phyloP scores from a whole-genome alignment of 2,329 filamentous ascomycete species.

The Dendrostoma leiphaemia region DNA sequence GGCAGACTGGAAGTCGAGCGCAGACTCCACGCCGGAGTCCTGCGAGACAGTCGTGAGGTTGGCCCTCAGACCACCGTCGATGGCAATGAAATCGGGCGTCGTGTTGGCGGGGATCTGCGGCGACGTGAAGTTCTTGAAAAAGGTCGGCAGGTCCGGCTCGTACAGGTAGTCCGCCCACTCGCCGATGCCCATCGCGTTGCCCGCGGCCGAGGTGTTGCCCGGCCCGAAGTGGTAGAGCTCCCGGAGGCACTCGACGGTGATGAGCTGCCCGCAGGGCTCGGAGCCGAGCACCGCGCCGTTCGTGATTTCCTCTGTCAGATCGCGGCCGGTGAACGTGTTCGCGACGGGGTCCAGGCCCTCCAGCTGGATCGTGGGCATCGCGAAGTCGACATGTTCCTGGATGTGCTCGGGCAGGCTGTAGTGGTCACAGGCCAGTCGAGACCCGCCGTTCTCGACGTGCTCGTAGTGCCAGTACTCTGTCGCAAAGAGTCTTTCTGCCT shows the following conservation, averaged over 20 bases:
- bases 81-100: conserved; percentile 12
- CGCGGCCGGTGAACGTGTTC: not conserved
- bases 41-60: conserved; percentile 16
- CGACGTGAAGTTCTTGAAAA: conserved; percentile 13
- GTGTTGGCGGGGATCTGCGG: conserved; percentile 15
- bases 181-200: conserved; percentile 23
- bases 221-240: conserved; percentile 21
- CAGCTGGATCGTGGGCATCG: conserved; percentile 16
- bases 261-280: not conserved
- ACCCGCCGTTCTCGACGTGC: conserved; percentile 2
- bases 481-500: conserved; percentile 3
- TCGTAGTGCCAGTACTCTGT: conserved; percentile 12
- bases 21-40: conserved; percentile 30
- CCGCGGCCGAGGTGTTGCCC: conserved; percentile 12
- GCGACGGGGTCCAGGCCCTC: conserved; percentile 13
- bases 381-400: conserved; percentile 3
- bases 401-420: conserved; percentile 9
- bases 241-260: conserved; percentile 5
- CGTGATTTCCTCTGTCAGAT: not conserved
- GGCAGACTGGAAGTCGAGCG: conserved; percentile 35
- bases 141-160: conserved; percentile 18
- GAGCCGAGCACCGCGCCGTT: not conserved
- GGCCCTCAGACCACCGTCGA: conserved; percentile 14
- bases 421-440: conserved; percentile 3
- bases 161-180: conserved; percentile 35